These are phyloP conservation scores for Primulina tabacum DNA, from an alignment of 257 asterid species.

Conservation along the genomic window DNA sequence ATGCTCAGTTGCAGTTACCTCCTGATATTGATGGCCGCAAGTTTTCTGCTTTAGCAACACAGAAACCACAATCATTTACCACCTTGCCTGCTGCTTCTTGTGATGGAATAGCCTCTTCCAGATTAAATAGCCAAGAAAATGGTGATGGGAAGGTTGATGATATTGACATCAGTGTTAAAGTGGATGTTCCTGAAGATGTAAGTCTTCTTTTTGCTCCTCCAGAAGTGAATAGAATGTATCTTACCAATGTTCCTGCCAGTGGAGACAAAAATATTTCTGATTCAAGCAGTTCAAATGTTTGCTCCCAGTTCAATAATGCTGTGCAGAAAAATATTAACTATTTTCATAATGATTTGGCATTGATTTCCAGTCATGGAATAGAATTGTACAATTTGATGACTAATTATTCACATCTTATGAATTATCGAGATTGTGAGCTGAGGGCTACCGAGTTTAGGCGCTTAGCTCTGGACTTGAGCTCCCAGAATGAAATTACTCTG, in stretches of 20 bases:
- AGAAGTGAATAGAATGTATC: conserved; percentile 62
- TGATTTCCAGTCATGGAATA: conserved; percentile 36
- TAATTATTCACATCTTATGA: conserved; percentile 77
- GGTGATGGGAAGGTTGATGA: conserved; percentile 55
- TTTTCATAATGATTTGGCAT: conserved; percentile 25
- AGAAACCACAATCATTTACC: conserved; percentile 42
- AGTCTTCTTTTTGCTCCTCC: conserved; percentile 85
- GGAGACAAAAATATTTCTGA: conserved; percentile 41
- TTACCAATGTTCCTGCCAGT: conserved; percentile 48
- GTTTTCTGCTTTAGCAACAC: conserved; percentile 40
- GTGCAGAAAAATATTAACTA: conserved; percentile 34
- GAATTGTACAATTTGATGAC: conserved; percentile 52
- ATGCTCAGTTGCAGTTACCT: conserved; percentile 89
- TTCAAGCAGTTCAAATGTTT: conserved; percentile 35
- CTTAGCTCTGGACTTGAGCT: conserved; percentile 72
- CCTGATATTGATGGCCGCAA: conserved; percentile 62
- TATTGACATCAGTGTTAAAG: conserved; percentile 43
- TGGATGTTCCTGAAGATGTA: conserved; percentile 69
- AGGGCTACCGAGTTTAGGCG: conserved; percentile 92
- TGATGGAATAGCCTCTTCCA: conserved; percentile 46
- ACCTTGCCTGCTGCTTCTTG: conserved; percentile 39
- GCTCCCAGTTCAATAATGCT: conserved; percentile 34
- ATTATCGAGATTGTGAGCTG: conserved; percentile 74
- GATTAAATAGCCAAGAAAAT: conserved; percentile 51
- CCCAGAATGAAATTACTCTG: conserved; percentile 53